Conservation (phyloP, 1,284 basidiomycete genomes). For the Ceratobasidium sp. region DNA sequence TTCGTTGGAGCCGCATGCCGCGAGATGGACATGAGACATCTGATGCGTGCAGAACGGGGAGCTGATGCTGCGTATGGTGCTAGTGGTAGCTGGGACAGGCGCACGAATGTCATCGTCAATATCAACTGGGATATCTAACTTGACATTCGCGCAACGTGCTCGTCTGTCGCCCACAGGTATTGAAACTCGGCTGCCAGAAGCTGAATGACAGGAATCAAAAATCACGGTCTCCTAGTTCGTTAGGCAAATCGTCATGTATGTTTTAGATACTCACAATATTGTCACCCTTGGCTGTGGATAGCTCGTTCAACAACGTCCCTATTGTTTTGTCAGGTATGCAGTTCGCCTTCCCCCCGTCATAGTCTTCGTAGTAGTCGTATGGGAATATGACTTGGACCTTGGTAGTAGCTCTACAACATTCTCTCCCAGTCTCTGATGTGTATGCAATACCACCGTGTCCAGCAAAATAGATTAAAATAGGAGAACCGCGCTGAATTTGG, state of each 20-base stretch:
- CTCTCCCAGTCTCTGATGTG: background rate
- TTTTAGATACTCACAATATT: slow-evolving; percentile 13
- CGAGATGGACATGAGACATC: slow-evolving; percentile 7
- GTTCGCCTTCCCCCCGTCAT: background rate
- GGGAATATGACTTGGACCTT: slow-evolving; percentile 28
- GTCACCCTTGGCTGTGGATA: slow-evolving; percentile 2
- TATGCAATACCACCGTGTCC: slow-evolving; percentile 8
- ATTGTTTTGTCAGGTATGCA: slow-evolving; percentile 14
- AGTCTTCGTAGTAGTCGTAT: background rate
- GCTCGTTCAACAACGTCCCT: background rate
- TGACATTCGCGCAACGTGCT: background rate
- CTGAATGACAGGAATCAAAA: slow-evolving; percentile 18
- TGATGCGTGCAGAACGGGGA: background rate
- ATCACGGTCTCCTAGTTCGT: slow-evolving; percentile 15
- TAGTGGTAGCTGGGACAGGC: background rate
- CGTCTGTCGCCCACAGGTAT: too few species aligned
- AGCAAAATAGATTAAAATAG: slow-evolving; percentile 25
- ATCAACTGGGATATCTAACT: background rate
- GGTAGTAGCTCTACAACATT: too few species aligned
- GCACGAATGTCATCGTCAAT: slow-evolving; percentile 5
- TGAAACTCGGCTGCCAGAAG: background rate
- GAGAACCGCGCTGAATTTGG: background rate
- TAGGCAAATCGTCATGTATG: background rate
- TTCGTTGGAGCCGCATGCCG: slow-evolving; percentile 30
- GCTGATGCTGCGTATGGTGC: background rate